Percentiles rank a stretch among this genome's conserved stretches.
These are phyloP conservation scores for Candida endomychidarum DNA, from an alignment of 805 yeast genomes.

Conservation along the genomic window DNA sequence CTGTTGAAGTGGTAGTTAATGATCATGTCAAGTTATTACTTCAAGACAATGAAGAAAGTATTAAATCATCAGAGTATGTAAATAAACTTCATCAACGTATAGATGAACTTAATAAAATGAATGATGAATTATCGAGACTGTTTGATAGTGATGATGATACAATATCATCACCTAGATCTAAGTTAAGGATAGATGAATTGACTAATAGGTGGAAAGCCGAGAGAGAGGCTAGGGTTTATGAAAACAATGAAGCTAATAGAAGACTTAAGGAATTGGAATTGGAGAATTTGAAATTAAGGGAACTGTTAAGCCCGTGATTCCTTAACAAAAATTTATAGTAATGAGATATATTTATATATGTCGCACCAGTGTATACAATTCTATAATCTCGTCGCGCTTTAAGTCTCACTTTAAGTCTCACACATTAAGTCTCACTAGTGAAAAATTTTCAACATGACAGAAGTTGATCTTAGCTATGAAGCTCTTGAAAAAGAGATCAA, in stretches of 20 bases:
- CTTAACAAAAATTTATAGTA: too few relatives aligned
- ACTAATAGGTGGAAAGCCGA: slow-evolving; percentile 68
- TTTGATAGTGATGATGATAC: slow-evolving; percentile 11
- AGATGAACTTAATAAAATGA: slow-evolving; percentile 25
- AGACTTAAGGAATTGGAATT: slow-evolving; percentile 53
- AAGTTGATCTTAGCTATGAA: slow-evolving; percentile 10
- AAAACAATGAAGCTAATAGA: slow-evolving; percentile 53
- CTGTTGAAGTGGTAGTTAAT: slow-evolving; percentile 55
- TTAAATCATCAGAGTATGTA: slow-evolving; percentile 22
- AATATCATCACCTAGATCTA: slow-evolving; percentile 16
- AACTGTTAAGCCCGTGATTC: slow-evolving; percentile 7
- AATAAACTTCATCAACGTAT: slow-evolving; percentile 25
- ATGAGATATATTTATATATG: too few relatives aligned
- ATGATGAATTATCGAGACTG: slow-evolving; percentile 20
- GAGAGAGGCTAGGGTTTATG: slow-evolving; percentile 65
- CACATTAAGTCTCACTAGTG: neutral
- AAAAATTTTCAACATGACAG: slow-evolving; percentile 17
- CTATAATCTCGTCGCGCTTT: too few relatives aligned
- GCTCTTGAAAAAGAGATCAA: slow-evolving; percentile 39
- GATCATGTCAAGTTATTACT: slow-evolving; percentile 50
- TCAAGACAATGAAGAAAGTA: slow-evolving; percentile 29
- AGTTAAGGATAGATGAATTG: slow-evolving; percentile 58
- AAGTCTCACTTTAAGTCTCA: too few relatives aligned
- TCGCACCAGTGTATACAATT: too few relatives aligned
- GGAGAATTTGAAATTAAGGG: slow-evolving; percentile 47